Evolutionary conservation across 2,329 filamentous ascomycete species (phyloP), one percentile per base, ranked within the genome.

Genomic region (Coniella vitis): DNA sequence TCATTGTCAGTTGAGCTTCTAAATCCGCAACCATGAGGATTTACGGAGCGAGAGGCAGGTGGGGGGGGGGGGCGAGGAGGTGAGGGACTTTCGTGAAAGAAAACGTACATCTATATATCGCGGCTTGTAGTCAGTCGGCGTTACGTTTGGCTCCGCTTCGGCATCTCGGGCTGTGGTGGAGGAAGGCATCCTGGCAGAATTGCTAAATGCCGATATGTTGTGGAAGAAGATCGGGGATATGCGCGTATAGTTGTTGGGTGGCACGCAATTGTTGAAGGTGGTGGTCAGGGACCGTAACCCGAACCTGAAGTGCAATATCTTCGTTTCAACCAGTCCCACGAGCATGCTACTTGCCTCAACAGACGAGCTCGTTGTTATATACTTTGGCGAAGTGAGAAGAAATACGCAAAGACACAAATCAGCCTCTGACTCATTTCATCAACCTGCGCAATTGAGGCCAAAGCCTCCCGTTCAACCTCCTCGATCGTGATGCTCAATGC

Each of bases 51-150:
- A 31, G 16, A 35, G 22, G 35, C n/a, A n/a, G n/a, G n/a, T n/a
- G n/a, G n/a, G n/a, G n/a, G n/a, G n/a, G n/a, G n/a, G n/a, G n/a
- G n/a, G n/a, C n/a, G n/a, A n/a, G n/a, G n/a, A n/a, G n/a, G n/a
- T n/a, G n/a, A n/a, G n/a, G n/a, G n/a, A n/a, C n/a, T n/a, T 38
- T 14, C n/a, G 12, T 22, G 17, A 13, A n/a, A 38, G 25, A 29
- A 29, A 29, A 62, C 74, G 60, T 69, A 83, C 80, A 76, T 84
- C 80, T 53, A 83, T 75, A 58, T 81, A 84, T 60, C 78, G 71
- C 10, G 78, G 77, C 44, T 63, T 68, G 55, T 72, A 72, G 44
- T 54, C 43, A 44, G 45, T 35, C 34, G 38, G 44, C n/a, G 34
- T 49, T 37, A 44, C 39, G 38, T 25, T 31, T 19, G 42, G 16